Percentiles rank a stretch among this genome's conserved stretches.
Conservation (phyloP, 2,329 filamentous ascomycete species). For the Xylariomycetidae sp. region DNA sequence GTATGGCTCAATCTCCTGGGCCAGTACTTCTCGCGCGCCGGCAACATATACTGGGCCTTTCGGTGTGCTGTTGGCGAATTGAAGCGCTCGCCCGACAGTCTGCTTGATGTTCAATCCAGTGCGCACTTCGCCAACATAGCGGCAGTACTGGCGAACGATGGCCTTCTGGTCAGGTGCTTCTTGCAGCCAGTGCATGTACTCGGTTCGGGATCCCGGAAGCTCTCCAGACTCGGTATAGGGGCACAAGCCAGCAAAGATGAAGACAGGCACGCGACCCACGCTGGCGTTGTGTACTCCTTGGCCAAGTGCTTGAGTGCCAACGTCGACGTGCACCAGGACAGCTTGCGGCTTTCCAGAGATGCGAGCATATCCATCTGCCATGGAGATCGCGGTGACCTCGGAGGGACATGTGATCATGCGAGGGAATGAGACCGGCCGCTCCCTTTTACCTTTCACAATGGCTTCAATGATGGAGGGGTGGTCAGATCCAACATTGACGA, state of each 20-base stretch:
- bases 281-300: constrained; percentile 69
- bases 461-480: constrained; percentile 68
- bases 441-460: constrained; percentile 65
- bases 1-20: constrained; percentile 46
- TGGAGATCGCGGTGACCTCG: constrained; percentile 69
- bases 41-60: constrained; percentile 64
- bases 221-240: constrained; percentile 69
- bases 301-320: constrained; percentile 70
- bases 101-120: constrained; percentile 69
- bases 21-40: constrained; percentile 63
- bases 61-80: constrained; percentile 64
- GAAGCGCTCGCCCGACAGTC: constrained; percentile 64
- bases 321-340: constrained; percentile 69
- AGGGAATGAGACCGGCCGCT: constrained; percentile 56
- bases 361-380: constrained; percentile 69
- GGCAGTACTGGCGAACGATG: constrained; percentile 67
- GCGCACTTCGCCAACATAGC: constrained; percentile 66
- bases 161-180: constrained; percentile 70
- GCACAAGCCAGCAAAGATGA: constrained; percentile 70
- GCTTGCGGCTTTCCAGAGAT: constrained; percentile 61
- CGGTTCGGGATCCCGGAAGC: constrained; percentile 61
- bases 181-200: constrained; percentile 77
- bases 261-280: constrained; percentile 60
- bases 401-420: constrained; percentile 57
- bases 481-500: constrained; percentile 57